These are phyloP conservation scores for Phoma sp. DNA, from an alignment of 2,329 filamentous ascomycete species.

Conservation along the genomic window DNA sequence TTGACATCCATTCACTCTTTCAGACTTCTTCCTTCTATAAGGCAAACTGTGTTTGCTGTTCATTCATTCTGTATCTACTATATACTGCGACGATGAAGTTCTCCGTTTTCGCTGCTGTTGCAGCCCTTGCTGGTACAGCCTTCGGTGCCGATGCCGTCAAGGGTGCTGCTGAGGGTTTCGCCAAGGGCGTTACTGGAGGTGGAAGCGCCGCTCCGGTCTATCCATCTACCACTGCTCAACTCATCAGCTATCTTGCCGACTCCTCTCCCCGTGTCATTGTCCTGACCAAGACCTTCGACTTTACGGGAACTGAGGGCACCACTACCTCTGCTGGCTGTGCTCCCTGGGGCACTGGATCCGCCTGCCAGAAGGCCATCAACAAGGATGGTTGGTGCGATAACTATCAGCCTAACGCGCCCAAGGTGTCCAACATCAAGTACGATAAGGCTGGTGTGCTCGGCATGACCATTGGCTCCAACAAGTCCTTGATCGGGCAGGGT, in stretches of 20 bases:
- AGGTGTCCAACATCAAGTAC: slow-evolving; percentile 51
- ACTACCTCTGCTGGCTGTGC: slow-evolving; percentile 62
- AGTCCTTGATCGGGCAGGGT: slow-evolving; percentile 62
- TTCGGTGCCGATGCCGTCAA: slow-evolving; percentile 46
- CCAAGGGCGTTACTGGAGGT: slow-evolving; percentile 44
- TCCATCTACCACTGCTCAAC: slow-evolving; percentile 51
- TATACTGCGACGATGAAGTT: slow-evolving; percentile 42
- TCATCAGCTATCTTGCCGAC: slow-evolving; percentile 65
- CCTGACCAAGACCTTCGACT: slow-evolving; percentile 62
- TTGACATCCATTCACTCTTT: slow-evolving; percentile 34
- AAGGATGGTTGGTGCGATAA: slow-evolving; percentile 63
- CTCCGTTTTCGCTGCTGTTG: slow-evolving; percentile 24
- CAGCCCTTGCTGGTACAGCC: slow-evolving; percentile 26
- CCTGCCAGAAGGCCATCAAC: slow-evolving; percentile 65
- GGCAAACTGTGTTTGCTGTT: slow-evolving; percentile 39
- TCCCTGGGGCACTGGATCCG: slow-evolving; percentile 58
- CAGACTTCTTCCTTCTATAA: slow-evolving; percentile 53
- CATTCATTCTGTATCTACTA: slow-evolving; percentile 18
- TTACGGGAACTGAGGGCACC: slow-evolving; percentile 61
- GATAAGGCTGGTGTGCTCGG: slow-evolving; percentile 60
- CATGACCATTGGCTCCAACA: slow-evolving; percentile 63
- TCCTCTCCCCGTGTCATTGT: slow-evolving; percentile 62
- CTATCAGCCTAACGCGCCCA: slow-evolving; percentile 61
- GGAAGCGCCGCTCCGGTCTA: slow-evolving; percentile 31
- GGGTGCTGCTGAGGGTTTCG: slow-evolving; percentile 35